phyloP scores from a whole-genome alignment of 2,329 filamentous ascomycete species.

The Exophiala spinifera region DNA sequence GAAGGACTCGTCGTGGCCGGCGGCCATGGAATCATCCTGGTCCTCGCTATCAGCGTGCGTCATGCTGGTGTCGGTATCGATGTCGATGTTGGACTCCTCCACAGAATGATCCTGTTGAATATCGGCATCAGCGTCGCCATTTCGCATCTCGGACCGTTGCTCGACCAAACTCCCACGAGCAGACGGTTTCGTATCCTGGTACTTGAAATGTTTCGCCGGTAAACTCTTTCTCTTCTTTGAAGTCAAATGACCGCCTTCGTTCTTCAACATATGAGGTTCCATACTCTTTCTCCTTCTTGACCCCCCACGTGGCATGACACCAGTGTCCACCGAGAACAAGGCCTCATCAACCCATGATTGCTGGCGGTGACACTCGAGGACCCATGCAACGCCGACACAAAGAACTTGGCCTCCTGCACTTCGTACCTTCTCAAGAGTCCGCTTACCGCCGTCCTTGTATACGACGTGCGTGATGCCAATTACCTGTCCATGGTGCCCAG shows the following conservation, averaged over 20 bases:
- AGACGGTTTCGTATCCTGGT: constrained; percentile 8
- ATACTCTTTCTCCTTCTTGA: constrained; percentile 74
- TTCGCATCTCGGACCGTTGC: background rate
- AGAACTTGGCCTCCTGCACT: constrained; percentile 70
- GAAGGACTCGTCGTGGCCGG: background rate
- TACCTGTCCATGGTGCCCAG: background rate
- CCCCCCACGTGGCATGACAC: constrained; percentile 65
- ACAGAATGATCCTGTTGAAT: no score
- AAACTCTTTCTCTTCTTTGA: constrained; percentile 15
- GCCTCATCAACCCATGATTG: constrained; percentile 73
- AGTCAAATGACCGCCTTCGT: constrained; percentile 64
- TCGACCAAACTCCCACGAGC: background rate
- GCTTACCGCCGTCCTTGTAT: constrained; percentile 79
- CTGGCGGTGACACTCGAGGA: constrained; percentile 76
- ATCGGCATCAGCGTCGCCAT: background rate
- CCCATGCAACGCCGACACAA: constrained; percentile 85
- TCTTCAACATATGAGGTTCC: constrained; percentile 69
- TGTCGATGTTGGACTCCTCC: no score
- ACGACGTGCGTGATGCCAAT: constrained; percentile 82
- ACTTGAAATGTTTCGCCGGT: constrained; percentile 12
- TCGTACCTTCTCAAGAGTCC: constrained; percentile 76
- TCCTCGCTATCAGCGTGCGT: background rate
- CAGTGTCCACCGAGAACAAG: constrained; percentile 66
- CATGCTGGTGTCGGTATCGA: no score
- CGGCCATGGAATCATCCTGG: background rate